Percentiles rank a stretch among this genome's conserved stretches.
These are phyloP conservation scores for Mortierella sp. DNA, from an alignment of 371 early-diverging fungal species.

Conservation along the genomic window DNA sequence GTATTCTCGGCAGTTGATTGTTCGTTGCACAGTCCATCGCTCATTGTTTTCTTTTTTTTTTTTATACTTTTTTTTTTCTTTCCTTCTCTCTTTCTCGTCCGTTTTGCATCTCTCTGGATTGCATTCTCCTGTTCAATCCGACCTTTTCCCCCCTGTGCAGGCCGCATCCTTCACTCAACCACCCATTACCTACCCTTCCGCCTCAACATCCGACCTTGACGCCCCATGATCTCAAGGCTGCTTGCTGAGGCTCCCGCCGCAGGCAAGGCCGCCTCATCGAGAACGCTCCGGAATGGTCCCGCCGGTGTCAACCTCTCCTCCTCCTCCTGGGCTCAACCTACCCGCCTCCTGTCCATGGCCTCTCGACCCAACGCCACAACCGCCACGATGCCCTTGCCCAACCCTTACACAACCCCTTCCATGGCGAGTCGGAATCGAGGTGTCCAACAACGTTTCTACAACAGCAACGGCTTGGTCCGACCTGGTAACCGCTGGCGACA, in stretches of 20 bases:
- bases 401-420: not conserved
- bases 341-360: slow-evolving; percentile 32
- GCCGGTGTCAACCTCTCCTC: slow-evolving; percentile 10
- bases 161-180: too few relatives aligned
- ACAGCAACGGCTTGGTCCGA: slow-evolving; percentile 3
- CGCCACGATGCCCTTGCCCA: slow-evolving; percentile 3
- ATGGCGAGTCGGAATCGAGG: slow-evolving; percentile 2
- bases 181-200: not conserved
- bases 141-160: too few relatives aligned
- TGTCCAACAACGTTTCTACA: slow-evolving; percentile 21
- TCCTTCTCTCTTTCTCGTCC: not conserved
- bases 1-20: too few relatives aligned
- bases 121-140: too few relatives aligned
- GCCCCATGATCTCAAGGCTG: slow-evolving; percentile 51
- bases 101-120: too few relatives aligned
- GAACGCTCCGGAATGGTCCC: not conserved
- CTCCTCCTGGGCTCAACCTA: slow-evolving; percentile 10
- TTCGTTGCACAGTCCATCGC: too few relatives aligned
- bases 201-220: not conserved
- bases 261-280: slow-evolving; percentile 21
- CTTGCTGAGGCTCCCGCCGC: slow-evolving; percentile 43
- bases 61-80: slow-evolving; percentile 3
- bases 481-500: slow-evolving; percentile 7
- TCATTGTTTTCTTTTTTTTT: not conserved
- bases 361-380: not conserved